A percentile compares a stretch with the other conserved stretches of the same genome.
These are phyloP conservation scores for Corrigiola litoralis DNA, from an alignment of 179 eudicot genomes.

Conservation along the genomic window DNA sequence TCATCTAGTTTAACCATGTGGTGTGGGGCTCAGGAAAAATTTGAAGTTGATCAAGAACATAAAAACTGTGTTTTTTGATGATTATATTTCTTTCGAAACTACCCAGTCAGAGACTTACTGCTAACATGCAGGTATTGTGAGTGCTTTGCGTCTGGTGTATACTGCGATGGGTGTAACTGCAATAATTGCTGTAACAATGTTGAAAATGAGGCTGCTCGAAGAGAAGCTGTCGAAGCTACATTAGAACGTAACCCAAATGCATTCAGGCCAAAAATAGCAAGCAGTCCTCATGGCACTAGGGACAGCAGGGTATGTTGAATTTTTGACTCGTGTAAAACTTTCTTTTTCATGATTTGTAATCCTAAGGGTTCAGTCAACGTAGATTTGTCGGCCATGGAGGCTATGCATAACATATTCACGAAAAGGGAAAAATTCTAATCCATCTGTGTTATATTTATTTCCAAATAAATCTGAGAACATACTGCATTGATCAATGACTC, in stretches of 20 bases:
- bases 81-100: background rate
- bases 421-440: too few species aligned
- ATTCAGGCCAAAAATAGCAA: slow-evolving; percentile 84
- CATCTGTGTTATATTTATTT: too few species aligned
- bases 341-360: background rate
- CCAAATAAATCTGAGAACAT: too few species aligned
- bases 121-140: slow-evolving; percentile 67
- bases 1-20: too few species aligned
- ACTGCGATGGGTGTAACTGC: slow-evolving; percentile 95
- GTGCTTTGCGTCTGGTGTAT: slow-evolving; percentile 88
- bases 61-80: background rate
- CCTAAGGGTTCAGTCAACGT: background rate
- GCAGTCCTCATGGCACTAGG: slow-evolving; percentile 76
- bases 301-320: slow-evolving; percentile 50
- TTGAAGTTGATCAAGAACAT: too few species aligned
- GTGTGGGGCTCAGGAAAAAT: too few species aligned
- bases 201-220: slow-evolving; percentile 77
- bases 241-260: slow-evolving; percentile 95
- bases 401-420: background rate
- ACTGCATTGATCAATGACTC: too few species aligned
- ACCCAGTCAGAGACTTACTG: background rate
- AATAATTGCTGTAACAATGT: slow-evolving; percentile 80
- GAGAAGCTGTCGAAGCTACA: slow-evolving; percentile 88
- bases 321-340: background rate
- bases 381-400: background rate